A percentile compares a stretch with the other conserved stretches of the same genome.
Conservation (phyloP, 2,329 filamentous ascomycete species). For the Hortaea werneckii region DNA sequence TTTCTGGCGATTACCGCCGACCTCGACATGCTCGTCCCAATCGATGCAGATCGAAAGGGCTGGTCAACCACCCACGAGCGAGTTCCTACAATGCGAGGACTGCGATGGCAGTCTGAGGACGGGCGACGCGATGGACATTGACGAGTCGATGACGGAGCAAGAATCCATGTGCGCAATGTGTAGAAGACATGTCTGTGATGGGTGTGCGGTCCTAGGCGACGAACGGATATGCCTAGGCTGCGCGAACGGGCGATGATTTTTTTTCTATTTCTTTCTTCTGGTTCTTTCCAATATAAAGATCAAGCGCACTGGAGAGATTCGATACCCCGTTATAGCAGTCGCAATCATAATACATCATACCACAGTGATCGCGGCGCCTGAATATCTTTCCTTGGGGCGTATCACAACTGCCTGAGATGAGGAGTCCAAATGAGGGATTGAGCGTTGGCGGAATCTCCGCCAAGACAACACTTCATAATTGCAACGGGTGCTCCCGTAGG, state of each 20-base stretch:
- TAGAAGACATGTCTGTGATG: constrained; percentile 31
- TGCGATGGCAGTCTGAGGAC: constrained; percentile 30
- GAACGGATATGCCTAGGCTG: constrained; percentile 33
- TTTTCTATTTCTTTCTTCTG: too few species aligned
- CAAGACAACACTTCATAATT: too few species aligned
- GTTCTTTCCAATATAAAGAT: too few species aligned
- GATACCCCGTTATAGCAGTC: too few species aligned
- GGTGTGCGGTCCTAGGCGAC: constrained; percentile 30
- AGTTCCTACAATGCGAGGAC: constrained; percentile 31
- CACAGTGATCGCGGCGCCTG: too few species aligned
- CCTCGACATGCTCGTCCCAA: background rate
- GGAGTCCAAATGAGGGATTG: too few species aligned
- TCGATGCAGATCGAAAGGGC: background rate
- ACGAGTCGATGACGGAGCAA: constrained; percentile 17
- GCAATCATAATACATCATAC: too few species aligned
- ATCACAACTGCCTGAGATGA: too few species aligned
- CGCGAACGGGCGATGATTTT: constrained; percentile 12
- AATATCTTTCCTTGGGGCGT: too few species aligned
- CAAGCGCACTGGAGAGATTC: too few species aligned
- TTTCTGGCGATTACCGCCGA: constrained; percentile 36
- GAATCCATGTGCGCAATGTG: constrained; percentile 30
- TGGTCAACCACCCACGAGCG: background rate
- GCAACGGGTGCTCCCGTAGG: too few species aligned
- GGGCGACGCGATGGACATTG: constrained; percentile 28
- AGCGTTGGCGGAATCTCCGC: too few species aligned